A percentile compares a stretch with the other conserved stretches of the same genome.
These are phyloP conservation scores for Udeniomyces megalosporus DNA, from an alignment of 768 basidiomycete genomes.

Conservation along the genomic window DNA sequence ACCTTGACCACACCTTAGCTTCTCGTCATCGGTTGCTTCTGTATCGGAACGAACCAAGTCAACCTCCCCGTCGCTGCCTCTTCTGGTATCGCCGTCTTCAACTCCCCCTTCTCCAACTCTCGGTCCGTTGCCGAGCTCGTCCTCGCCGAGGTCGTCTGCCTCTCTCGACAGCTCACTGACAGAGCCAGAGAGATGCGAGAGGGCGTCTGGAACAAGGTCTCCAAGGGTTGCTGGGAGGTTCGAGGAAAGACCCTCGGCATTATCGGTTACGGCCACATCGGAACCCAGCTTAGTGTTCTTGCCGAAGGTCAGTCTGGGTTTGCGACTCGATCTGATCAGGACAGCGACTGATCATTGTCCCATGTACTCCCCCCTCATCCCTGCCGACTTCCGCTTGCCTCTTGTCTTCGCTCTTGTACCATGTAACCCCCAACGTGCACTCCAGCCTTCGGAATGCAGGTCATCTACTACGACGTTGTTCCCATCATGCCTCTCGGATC, in stretches of 20 bases:
- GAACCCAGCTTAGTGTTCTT: constrained; percentile 88
- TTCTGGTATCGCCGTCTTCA: constrained; percentile 93
- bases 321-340: background rate
- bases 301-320: constrained; percentile 50
- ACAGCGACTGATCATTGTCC: background rate
- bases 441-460: constrained; percentile 72
- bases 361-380: background rate
- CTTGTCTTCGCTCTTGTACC: background rate
- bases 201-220: constrained; percentile 97
- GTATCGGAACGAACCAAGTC: constrained; percentile 97
- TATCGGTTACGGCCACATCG: constrained; percentile 96
- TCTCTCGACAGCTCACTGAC: constrained; percentile 86
- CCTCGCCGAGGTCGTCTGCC: constrained; percentile 77
- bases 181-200: constrained; percentile 70
- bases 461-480: constrained; percentile 85
- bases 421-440: background rate
- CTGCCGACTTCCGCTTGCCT: background rate
- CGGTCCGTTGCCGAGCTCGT: constrained; percentile 98
- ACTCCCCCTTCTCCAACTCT: constrained; percentile 88
- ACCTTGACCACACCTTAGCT: constrained; percentile 43
- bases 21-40: constrained; percentile 93
- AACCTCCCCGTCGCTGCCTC: constrained; percentile 67
- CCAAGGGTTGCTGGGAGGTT: constrained; percentile 94
- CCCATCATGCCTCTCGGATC: constrained; percentile 96
- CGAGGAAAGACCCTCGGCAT: constrained; percentile 96